phyloP scores from a whole-genome alignment of 1,284 basidiomycete genomes.

The Cutaneotrichosporon dermatis region DNA sequence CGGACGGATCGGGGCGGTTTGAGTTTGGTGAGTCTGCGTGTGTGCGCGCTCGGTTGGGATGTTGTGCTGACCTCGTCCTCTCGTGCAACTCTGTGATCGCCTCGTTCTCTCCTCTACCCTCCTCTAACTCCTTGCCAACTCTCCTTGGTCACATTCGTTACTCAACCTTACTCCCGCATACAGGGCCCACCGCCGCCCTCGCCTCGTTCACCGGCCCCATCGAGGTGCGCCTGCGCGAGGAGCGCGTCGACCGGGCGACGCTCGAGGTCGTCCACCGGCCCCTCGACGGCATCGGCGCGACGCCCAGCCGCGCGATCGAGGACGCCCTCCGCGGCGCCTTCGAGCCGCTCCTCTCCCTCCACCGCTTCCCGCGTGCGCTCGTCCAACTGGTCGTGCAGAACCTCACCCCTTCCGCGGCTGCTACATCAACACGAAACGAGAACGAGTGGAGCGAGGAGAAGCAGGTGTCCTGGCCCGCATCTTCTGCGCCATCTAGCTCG shows the following conservation, averaged over 20 bases:
- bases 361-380: slow-evolving; percentile 54
- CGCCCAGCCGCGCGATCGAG: slow-evolving; percentile 43
- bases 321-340: slow-evolving; percentile 40
- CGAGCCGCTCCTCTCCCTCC: slow-evolving; percentile 48
- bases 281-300: slow-evolving; percentile 50
- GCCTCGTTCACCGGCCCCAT: slow-evolving; percentile 53
- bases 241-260: slow-evolving; percentile 52
- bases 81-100: too few relatives aligned
- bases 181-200: slow-evolving; percentile 48
- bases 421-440: slow-evolving; percentile 6
- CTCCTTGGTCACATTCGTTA: not conserved
- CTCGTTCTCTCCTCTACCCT: too few relatives aligned
- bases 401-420: slow-evolving; percentile 50
- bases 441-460: slow-evolving; percentile 14
- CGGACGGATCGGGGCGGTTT: slow-evolving; percentile 46
- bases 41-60: too few relatives aligned
- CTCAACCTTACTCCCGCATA: not conserved
- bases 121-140: too few relatives aligned
- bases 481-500: too few relatives aligned
- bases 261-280: slow-evolving; percentile 54
- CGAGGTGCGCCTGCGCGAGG: slow-evolving; percentile 55
- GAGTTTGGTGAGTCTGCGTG: slow-evolving; percentile 38
- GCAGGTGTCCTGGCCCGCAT: not conserved
- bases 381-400: slow-evolving; percentile 63
- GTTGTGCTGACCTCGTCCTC: too few relatives aligned